Evolutionary conservation across 352 stramenopile genomes (phyloP).

Genomic region (Phytophthora fragariae): DNA sequence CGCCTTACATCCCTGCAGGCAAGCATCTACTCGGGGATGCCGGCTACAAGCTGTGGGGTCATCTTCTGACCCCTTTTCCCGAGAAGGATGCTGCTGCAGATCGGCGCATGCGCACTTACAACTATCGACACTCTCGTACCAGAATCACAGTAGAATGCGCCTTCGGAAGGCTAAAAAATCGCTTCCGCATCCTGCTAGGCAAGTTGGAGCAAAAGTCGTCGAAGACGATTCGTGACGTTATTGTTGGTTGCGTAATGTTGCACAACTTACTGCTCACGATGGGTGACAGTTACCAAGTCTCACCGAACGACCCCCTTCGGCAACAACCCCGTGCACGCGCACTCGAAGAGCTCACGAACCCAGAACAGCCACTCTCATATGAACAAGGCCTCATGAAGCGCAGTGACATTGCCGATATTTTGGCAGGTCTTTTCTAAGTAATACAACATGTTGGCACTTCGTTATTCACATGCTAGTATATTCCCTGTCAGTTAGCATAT

Average conservation of each 20-base stretch:
- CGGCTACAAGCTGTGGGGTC: slow-evolving; percentile 3
- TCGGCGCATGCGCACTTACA: not conserved
- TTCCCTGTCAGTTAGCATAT: slow-evolving; percentile 1
- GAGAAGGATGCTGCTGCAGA: slow-evolving; percentile 1
- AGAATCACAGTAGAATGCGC: not conserved
- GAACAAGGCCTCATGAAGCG: not conserved
- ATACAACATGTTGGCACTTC: not conserved
- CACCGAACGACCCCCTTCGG: not conserved
- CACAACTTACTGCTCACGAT: not conserved
- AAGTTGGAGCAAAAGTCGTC: not conserved
- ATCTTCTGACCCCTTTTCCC: slow-evolving; percentile 4
- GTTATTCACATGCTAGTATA: slow-evolving; percentile 1
- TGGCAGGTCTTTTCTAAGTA: not conserved
- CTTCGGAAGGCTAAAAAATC: not conserved
- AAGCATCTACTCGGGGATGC: slow-evolving; percentile 1
- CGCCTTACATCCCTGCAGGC: not conserved
- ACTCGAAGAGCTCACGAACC: not conserved
- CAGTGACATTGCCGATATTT: not conserved
- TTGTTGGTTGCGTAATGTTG: not conserved
- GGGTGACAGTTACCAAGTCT: not conserved
- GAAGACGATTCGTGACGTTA: slow-evolving; percentile 1
- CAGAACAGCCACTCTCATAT: not conserved
- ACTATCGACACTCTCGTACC: not conserved
- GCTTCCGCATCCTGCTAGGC: not conserved
- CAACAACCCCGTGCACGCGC: not conserved